Percentiles rank a stretch among this genome's conserved stretches.
Evolutionary conservation across 495 filamentous ascomycete genomes (phyloP).

Genomic region (Podospora didyma): DNA sequence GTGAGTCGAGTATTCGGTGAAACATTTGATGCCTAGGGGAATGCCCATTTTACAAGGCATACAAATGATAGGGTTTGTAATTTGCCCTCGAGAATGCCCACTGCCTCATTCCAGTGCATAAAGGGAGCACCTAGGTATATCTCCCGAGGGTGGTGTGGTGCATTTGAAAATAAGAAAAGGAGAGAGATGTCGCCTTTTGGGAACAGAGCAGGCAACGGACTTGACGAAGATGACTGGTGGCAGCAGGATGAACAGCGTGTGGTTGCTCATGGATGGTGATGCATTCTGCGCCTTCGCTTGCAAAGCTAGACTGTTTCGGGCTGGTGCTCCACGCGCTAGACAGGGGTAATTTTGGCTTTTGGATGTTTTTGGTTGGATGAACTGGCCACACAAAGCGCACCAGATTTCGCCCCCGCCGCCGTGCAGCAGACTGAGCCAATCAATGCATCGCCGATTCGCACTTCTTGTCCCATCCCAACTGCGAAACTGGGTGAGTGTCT

Average conservation of each 20-base stretch:
- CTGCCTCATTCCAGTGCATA: no score
- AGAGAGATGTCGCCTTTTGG: neutral
- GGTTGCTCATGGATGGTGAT: slow-evolving; percentile 10
- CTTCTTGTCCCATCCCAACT: slow-evolving; percentile 16
- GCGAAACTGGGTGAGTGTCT: slow-evolving; percentile 27
- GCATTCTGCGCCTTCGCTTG: slow-evolving; percentile 17
- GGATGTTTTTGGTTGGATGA: slow-evolving; percentile 19
- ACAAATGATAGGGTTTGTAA: neutral
- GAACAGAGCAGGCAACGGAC: neutral
- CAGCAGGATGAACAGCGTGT: slow-evolving; percentile 17
- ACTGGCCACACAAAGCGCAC: slow-evolving; percentile 25
- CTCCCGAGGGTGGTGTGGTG: neutral
- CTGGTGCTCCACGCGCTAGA: slow-evolving; percentile 17
- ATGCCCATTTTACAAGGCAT: neutral
- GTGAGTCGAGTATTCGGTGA: neutral
- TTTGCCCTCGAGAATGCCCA: no score
- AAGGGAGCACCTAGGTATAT: neutral
- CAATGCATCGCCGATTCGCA: slow-evolving; percentile 19
- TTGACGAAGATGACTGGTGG: neutral
- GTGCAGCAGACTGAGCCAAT: slow-evolving; percentile 27
- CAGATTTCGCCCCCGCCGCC: slow-evolving; percentile 23
- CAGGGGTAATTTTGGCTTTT: slow-evolving; percentile 24
- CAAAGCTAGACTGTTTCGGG: slow-evolving; percentile 17
- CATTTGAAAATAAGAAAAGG: neutral
- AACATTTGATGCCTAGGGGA: neutral